Conservation (phyloP, 208 protist genomes). For the Crithidia bombi region DNA sequence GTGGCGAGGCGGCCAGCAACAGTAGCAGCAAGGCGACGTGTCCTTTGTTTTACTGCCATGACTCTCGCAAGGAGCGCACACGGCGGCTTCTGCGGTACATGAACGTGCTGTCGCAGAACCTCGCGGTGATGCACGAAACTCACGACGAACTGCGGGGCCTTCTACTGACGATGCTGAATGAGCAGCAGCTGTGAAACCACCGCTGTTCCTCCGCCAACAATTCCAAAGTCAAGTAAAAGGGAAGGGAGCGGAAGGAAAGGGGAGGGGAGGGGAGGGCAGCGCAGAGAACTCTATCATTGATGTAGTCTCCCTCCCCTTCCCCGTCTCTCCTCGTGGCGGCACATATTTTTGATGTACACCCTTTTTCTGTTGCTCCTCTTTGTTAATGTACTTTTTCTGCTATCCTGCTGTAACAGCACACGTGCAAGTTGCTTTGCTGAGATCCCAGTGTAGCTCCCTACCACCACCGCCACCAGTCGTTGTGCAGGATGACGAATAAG, state of each 20-base stretch:
- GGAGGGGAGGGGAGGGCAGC: too few species aligned
- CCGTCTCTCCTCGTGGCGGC: too few species aligned
- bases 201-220: not conserved
- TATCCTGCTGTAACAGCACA: too few species aligned
- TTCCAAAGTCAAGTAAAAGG: not conserved
- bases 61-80: constrained; percentile 48
- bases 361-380: not conserved
- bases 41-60: constrained; percentile 27
- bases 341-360: not conserved
- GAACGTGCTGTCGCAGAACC: constrained; percentile 52
- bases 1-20: not conserved
- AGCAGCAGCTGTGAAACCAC: constrained; percentile 42
- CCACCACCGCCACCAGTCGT: too few species aligned
- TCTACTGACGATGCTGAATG: constrained; percentile 60
- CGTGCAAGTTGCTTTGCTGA: too few species aligned
- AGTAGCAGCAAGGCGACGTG: constrained; percentile 29
- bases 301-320: too few species aligned
- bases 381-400: too few species aligned
- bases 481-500: too few species aligned
- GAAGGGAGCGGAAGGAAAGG: too few species aligned
- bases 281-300: too few species aligned
- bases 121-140: constrained; percentile 44
- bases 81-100: constrained; percentile 53
- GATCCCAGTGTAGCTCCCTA: too few species aligned
- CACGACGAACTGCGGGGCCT: constrained; percentile 64